phyloP scores from a whole-genome alignment of 768 basidiomycete species.

The Filobasidium wieringae region DNA sequence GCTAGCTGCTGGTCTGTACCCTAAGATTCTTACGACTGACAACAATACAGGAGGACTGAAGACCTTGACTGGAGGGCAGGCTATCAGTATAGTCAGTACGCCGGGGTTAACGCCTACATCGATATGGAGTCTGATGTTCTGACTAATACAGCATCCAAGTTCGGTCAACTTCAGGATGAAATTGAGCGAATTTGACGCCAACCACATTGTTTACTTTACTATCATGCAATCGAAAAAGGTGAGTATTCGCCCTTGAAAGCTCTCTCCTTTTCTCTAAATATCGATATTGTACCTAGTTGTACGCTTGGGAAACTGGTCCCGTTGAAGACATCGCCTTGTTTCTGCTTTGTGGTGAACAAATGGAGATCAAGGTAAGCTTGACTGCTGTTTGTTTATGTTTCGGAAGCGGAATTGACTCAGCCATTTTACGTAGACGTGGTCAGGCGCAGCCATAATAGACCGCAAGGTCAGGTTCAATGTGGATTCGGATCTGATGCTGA shows the following conservation, averaged over 20 bases:
- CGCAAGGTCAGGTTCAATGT: slow-evolving; percentile 68
- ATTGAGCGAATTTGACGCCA: slow-evolving; percentile 57
- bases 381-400: not conserved
- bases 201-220: slow-evolving; percentile 73
- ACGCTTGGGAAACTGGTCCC: slow-evolving; percentile 77
- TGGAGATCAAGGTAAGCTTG: slow-evolving; percentile 63
- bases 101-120: not conserved
- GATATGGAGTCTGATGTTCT: not conserved
- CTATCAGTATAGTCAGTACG: slow-evolving; percentile 48
- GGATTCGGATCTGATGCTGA: slow-evolving; percentile 59
- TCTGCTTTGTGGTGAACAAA: slow-evolving; percentile 69
- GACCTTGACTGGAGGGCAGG: slow-evolving; percentile 69
- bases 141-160: slow-evolving; percentile 54
- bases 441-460: slow-evolving; percentile 64
- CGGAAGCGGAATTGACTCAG: not conserved
- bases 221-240: slow-evolving; percentile 89
- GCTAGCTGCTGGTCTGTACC: slow-evolving; percentile 74
- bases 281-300: slow-evolving; percentile 13
- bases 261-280: not conserved
- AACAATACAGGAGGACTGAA: slow-evolving; percentile 51
- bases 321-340: slow-evolving; percentile 70
- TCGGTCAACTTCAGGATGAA: slow-evolving; percentile 73
- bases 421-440: slow-evolving; percentile 48
- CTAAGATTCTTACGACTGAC: slow-evolving; percentile 73
- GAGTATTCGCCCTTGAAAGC: slow-evolving; percentile 18